Conservation (phyloP, 169 alveolate species). For the Plasmodium knowlesi region DNA sequence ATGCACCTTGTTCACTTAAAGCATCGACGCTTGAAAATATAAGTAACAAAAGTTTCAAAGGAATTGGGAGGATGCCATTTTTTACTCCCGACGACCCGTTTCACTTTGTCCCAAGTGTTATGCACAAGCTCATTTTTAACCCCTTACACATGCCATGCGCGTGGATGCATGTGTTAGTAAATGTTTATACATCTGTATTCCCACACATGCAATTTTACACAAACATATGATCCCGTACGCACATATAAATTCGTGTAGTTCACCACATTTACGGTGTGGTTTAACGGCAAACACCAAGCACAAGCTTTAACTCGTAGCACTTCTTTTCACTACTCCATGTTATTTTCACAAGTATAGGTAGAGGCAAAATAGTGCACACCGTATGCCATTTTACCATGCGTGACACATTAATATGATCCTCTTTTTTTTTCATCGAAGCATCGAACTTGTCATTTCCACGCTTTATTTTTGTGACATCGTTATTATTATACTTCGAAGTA, state of each 20-base stretch:
- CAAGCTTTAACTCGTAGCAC: neutral
- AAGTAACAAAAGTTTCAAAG: neutral
- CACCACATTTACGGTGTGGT: neutral
- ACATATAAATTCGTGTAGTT: neutral
- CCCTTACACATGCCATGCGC: neutral
- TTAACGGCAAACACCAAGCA: neutral
- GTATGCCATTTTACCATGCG: neutral
- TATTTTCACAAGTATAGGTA: neutral
- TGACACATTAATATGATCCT: neutral
- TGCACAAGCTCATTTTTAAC: neutral
- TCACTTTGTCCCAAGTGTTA: neutral
- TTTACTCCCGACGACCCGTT: neutral
- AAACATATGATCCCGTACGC: neutral
- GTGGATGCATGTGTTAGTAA: neutral
- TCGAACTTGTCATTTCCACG: neutral
- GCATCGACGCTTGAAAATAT: neutral
- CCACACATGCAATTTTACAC: neutral
- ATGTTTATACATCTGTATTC: neutral
- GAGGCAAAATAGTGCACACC: neutral
- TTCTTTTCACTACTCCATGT: neutral
- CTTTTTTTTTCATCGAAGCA: neutral
- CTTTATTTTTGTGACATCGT: neutral
- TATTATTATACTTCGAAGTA: neutral
- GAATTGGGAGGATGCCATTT: neutral
- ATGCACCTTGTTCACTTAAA: neutral